Evolutionary conservation across 768 basidiomycete genomes (phyloP), one percentile per base, ranked within the genome.

Genomic region (Kwoniella dejecticola): DNA sequence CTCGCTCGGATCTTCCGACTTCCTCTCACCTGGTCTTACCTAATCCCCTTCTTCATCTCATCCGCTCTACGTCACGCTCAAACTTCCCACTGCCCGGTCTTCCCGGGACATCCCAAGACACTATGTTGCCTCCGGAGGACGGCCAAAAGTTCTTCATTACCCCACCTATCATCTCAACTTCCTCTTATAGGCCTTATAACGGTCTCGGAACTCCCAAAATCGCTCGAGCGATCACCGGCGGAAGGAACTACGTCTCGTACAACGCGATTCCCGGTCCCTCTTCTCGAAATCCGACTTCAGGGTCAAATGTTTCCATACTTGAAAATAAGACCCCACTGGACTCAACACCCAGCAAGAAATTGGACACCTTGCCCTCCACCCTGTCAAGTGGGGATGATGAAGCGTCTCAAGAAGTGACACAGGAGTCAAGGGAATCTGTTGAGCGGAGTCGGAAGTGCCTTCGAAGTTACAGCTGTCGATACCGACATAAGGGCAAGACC

Each of bases 81-180:
- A 19, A 13, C 41, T 11, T 42, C n/a, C 15, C 7, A n/a, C 21
- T 48, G 13, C 12, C 13, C 30, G n/a, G 17, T 31, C 46, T 7
- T 17, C 0, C 24, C 13, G 46, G 23, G 27, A 36, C 7, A 36
- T 36, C 7, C 15, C 33, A 36, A 50, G 48, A 30, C 7, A 31
- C n/a, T 3, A 30, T 50, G 30, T 50, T 50, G n/a, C n/a, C 48
- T 29, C 1, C 30, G 21, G 11, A n/a, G 33, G 48, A 31, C 5
- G 5, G 17, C 7, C 27, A 27, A 8, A 24, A 50, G 48, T 50
- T 50, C 29, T 15, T 30, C 30, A 50, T 50, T n/a, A 36, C 19
- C 6, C 48, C 48, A 31, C 56, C 56, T 46, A 36, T 6, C 15
- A 27, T 30, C 33, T 27, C 56, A 57, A 45, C 56, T 24, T 29